A percentile compares a stretch with the other conserved stretches of the same genome.
phyloP scores from a whole-genome alignment of 768 basidiomycete genomes.

The Tricholoma flavovirens region DNA sequence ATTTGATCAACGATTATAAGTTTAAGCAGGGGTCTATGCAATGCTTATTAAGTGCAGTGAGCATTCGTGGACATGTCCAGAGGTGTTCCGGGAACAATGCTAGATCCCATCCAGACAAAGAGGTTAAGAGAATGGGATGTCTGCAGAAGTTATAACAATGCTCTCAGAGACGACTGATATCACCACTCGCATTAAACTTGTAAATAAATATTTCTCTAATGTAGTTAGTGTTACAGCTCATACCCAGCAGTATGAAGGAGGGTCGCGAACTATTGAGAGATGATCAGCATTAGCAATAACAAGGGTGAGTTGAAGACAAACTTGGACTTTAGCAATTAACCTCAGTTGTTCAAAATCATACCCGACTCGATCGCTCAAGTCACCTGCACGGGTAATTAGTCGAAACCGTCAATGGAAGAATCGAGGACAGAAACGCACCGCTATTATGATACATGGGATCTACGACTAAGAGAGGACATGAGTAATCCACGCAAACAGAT shows the following conservation, averaged over 20 bases:
- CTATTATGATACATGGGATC: constrained; percentile 91
- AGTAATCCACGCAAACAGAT: not conserved
- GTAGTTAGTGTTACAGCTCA: constrained; percentile 24
- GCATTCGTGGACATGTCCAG: no score
- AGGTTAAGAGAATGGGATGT: not conserved
- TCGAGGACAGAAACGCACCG: constrained; percentile 32
- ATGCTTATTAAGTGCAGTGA: no score
- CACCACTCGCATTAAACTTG: not conserved
- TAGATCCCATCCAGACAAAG: not conserved
- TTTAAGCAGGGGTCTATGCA: no score
- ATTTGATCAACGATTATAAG: no score
- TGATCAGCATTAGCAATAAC: not conserved
- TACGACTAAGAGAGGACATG: constrained; percentile 42
- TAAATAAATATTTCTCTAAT: not conserved
- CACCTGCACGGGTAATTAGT: constrained; percentile 38
- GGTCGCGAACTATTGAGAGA: constrained; percentile 51
- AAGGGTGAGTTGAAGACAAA: constrained; percentile 22
- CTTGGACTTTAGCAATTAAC: constrained; percentile 86
- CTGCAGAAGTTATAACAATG: not conserved
- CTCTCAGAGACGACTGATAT: no score
- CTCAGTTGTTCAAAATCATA: constrained; percentile 81
- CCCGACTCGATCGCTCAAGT: constrained; percentile 70
- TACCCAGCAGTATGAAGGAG: constrained; percentile 66
- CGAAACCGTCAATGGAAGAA: not conserved
- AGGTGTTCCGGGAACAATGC: no score